Conservation (phyloP, 2,329 filamentous ascomycete species). For the Pseudocercospora eumusae region DNA sequence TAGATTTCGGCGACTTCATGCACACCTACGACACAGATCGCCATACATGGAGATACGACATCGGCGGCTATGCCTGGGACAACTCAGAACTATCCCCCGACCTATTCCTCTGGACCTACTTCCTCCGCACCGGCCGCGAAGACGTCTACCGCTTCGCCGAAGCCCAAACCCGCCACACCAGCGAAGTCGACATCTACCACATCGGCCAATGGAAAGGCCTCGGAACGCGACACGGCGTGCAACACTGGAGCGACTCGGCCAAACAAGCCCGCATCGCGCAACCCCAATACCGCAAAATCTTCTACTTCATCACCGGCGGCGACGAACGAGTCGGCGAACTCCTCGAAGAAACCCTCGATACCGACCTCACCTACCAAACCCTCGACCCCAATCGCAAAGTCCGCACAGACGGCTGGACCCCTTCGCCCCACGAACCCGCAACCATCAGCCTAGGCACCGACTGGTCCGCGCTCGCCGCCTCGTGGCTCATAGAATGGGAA, state of each 20-base stretch:
- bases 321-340: constrained; percentile 60
- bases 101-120: constrained; percentile 64
- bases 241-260: constrained; percentile 62
- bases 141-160: constrained; percentile 63
- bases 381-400: constrained; percentile 63
- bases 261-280: constrained; percentile 65
- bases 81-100: constrained; percentile 65
- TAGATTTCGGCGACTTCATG: constrained; percentile 64
- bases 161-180: constrained; percentile 59
- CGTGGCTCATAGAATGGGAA: constrained; percentile 64
- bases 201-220: constrained; percentile 60
- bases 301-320: constrained; percentile 59
- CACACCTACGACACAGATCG: constrained; percentile 63
- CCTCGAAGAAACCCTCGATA: constrained; percentile 54
- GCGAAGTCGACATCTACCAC: constrained; percentile 65
- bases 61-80: constrained; percentile 66
- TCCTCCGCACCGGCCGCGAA: constrained; percentile 59
- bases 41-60: constrained; percentile 63
- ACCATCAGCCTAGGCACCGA: constrained; percentile 61
- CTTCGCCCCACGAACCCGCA: constrained; percentile 47
- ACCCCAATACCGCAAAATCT: constrained; percentile 59
- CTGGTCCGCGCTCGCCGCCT: constrained; percentile 59
- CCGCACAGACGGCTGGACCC: constrained; percentile 54
- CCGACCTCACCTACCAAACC: constrained; percentile 54
- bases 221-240: constrained; percentile 63